Percentiles rank a stretch among this genome's conserved stretches.
Conservation (phyloP, 306 rosid genomes). For the Trifolium fragiferum region DNA sequence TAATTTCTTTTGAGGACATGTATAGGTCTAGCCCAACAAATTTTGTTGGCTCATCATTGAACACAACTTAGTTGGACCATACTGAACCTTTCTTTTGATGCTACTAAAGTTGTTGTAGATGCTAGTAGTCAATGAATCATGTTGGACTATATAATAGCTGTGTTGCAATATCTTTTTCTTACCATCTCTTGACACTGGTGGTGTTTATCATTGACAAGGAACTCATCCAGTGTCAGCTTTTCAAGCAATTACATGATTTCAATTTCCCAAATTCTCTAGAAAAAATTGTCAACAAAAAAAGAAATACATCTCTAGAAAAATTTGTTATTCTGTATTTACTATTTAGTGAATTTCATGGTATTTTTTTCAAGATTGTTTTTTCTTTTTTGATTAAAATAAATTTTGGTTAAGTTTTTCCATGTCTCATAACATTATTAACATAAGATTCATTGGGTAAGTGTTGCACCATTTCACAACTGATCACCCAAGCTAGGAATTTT, state of each 20-base stretch:
- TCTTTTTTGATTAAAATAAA: too few species aligned
- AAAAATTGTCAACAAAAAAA: too few species aligned
- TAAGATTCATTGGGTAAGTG: too few species aligned
- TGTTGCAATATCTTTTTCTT: not conserved
- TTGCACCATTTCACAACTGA: too few species aligned
- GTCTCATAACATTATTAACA: too few species aligned
- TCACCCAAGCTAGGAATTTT: not conserved
- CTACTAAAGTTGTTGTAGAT: conserved; percentile 13
- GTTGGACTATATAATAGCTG: not conserved
- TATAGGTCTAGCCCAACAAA: not conserved
- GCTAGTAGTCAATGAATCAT: not conserved
- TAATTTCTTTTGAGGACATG: not conserved
- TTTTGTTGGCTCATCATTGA: not conserved
- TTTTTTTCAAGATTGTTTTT: too few species aligned
- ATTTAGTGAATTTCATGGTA: too few species aligned
- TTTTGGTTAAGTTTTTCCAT: too few species aligned
- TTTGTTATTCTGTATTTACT: too few species aligned
- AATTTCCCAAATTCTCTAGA: not conserved
- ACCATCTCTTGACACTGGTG: not conserved
- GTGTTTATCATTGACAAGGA: conserved; percentile 2
- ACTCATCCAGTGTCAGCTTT: not conserved
- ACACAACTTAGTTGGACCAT: not conserved
- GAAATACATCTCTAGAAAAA: not conserved
- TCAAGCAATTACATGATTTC: not conserved
- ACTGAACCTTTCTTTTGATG: not conserved